A percentile compares a stretch with the other conserved stretches of the same genome.
These are phyloP conservation scores for Gilbertella persicaria DNA, from an alignment of 371 early-diverging fungal species.

Conservation along the genomic window DNA sequence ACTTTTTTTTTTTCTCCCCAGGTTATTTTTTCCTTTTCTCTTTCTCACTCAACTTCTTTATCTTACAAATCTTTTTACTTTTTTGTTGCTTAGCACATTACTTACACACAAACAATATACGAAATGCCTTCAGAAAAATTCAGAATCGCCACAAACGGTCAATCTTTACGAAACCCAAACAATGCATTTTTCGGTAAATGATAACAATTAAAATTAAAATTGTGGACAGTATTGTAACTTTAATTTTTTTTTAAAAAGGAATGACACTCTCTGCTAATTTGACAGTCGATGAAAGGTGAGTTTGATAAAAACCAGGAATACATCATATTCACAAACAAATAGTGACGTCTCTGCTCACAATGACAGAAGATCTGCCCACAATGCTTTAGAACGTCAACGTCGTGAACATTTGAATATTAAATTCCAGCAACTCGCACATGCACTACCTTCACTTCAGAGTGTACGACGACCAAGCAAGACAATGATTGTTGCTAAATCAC, in stretches of 20 bases:
- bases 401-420: slow-evolving; percentile 75
- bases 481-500: slow-evolving; percentile 72
- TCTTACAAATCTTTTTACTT: neutral
- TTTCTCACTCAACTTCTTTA: too few species aligned
- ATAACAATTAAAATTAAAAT: neutral
- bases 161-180: slow-evolving; percentile 35
- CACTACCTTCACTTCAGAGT: slow-evolving; percentile 69
- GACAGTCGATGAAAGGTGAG: slow-evolving; percentile 34
- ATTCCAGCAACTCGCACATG: slow-evolving; percentile 77
- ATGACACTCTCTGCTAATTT: slow-evolving; percentile 31
- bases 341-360: slow-evolving; percentile 38
- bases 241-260: slow-evolving; percentile 14
- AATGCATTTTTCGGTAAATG: slow-evolving; percentile 27
- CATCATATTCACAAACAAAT: neutral
- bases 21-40: slow-evolving; percentile 1
- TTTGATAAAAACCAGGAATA: neutral
- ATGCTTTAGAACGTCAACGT: slow-evolving; percentile 78
- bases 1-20: slow-evolving; percentile 1
- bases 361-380: slow-evolving; percentile 73
- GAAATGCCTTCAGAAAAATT: slow-evolving; percentile 43
- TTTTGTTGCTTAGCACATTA: neutral
- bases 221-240: neutral
- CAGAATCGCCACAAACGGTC: slow-evolving; percentile 32
- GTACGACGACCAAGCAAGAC: slow-evolving; percentile 78
- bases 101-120: neutral